Evolutionary conservation across 2,329 filamentous ascomycete species (phyloP).

Genomic region (Xylariaceae sp.): DNA sequence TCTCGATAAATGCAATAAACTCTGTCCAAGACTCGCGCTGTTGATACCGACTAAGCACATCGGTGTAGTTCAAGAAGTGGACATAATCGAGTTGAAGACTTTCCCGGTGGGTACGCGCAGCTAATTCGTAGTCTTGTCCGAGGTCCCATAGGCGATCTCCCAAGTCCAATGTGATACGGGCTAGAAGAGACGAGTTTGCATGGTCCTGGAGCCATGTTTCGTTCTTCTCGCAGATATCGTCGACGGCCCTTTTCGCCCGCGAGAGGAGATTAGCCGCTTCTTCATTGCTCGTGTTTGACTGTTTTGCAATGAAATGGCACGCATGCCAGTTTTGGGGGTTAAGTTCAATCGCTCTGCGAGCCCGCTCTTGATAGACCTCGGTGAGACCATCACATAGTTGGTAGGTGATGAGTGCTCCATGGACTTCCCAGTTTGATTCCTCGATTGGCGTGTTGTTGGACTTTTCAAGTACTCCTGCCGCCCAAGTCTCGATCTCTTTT

Average conservation of each 20-base stretch:
- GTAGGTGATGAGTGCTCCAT: conserved; percentile 33
- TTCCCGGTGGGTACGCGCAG: conserved; percentile 33
- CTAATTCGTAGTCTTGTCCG: conserved; percentile 26
- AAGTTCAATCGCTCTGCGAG: conserved; percentile 31
- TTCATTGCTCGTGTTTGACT: conserved; percentile 27
- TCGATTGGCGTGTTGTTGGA: conserved; percentile 22
- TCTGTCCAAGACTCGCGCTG: conserved; percentile 26
- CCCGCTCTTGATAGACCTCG: conserved; percentile 31
- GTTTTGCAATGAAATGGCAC: conserved; percentile 35
- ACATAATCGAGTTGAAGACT: conserved; percentile 35
- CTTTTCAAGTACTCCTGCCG: conserved; percentile 20
- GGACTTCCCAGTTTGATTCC: conserved; percentile 36
- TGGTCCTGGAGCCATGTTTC: conserved; percentile 25
- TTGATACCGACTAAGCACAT: conserved; percentile 29
- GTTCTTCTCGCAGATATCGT: conserved; percentile 21
- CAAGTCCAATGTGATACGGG: conserved; percentile 35
- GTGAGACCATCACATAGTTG: conserved; percentile 30
- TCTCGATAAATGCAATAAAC: conserved; percentile 34
- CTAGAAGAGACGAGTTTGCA: conserved; percentile 33
- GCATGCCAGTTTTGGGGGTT: conserved; percentile 37
- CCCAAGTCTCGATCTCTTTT: conserved; percentile 33
- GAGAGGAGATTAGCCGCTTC: conserved; percentile 32
- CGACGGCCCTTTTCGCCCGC: conserved; percentile 31
- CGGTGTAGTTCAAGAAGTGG: conserved; percentile 31
- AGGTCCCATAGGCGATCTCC: conserved; percentile 35